Evolutionary conservation across 192 early-diverging fungal species (phyloP).

Genomic region (Backusella luteola): DNA sequence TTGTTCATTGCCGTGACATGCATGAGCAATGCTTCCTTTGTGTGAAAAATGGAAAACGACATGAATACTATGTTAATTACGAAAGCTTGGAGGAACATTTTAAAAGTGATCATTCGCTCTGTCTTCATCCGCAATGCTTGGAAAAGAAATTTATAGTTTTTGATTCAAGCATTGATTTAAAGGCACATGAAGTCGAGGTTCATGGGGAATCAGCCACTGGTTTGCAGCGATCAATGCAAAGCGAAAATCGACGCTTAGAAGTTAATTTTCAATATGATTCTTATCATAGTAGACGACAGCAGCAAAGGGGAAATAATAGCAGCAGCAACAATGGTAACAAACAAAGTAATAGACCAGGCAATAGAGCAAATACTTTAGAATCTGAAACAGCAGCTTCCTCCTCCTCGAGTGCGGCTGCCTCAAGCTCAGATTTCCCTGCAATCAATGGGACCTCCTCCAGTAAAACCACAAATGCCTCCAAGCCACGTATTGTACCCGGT

Average conservation of each 20-base stretch:
- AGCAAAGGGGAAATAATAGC: neutral
- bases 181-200: slow-evolving; percentile 74
- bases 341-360: neutral
- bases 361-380: neutral
- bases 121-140: slow-evolving; percentile 75
- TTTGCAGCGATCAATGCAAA: slow-evolving; percentile 34
- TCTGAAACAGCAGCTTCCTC: neutral
- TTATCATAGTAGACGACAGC: slow-evolving; percentile 5
- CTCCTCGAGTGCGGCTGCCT: neutral
- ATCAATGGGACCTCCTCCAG: neutral
- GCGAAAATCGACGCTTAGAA: slow-evolving; percentile 34
- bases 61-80: slow-evolving; percentile 91
- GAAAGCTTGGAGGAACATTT: slow-evolving; percentile 75
- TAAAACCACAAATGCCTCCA: neutral
- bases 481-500: neutral
- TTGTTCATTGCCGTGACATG: slow-evolving; percentile 86
- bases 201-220: slow-evolving; percentile 30
- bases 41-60: slow-evolving; percentile 63
- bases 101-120: slow-evolving; percentile 74
- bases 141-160: slow-evolving; percentile 98
- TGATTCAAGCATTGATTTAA: slow-evolving; percentile 87
- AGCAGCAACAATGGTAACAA: neutral
- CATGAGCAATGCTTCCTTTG: slow-evolving; percentile 94
- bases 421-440: slow-evolving; percentile 5
- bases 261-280: slow-evolving; percentile 28